These are phyloP conservation scores for Aspergillus carbonarius DNA, from an alignment of 2,329 filamentous ascomycete genomes.

Conservation along the genomic window DNA sequence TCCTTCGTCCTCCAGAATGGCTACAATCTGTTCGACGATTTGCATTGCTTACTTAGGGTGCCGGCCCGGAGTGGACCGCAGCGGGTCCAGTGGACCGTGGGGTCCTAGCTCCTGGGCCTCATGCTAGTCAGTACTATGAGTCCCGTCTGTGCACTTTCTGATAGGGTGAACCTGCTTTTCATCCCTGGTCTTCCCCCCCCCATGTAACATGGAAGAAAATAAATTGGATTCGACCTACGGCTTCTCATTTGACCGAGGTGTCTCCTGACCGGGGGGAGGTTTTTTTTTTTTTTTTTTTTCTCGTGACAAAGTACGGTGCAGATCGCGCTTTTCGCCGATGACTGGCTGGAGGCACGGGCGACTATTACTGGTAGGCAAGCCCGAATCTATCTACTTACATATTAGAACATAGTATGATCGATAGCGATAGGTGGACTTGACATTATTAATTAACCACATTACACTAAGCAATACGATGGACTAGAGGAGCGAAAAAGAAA, in stretches of 20 bases:
- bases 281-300: too few species aligned
- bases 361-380: neutral
- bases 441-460: neutral
- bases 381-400: neutral
- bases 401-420: neutral
- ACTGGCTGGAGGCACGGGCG: slow-evolving; percentile 10
- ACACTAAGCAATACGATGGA: neutral
- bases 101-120: slow-evolving; percentile 22
- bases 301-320: slow-evolving; percentile 26
- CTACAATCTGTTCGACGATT: slow-evolving; percentile 15
- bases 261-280: slow-evolving; percentile 16
- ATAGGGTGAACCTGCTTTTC: slow-evolving; percentile 18
- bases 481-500: neutral
- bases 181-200: slow-evolving; percentile 9
- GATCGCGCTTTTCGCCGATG: slow-evolving; percentile 13
- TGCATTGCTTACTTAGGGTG: slow-evolving; percentile 27
- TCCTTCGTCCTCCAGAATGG: neutral
- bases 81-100: slow-evolving; percentile 24
- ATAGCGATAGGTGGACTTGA: neutral
- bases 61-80: slow-evolving; percentile 28
- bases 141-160: slow-evolving; percentile 13
- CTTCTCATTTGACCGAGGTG: slow-evolving; percentile 15
- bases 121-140: slow-evolving; percentile 14
- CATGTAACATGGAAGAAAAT: slow-evolving; percentile 6
- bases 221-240: slow-evolving; percentile 20